Percentiles rank a stretch among this genome's conserved stretches.
Conservation (phyloP, 2,329 filamentous ascomycete genomes). For the Colletotrichum simmondsii region DNA sequence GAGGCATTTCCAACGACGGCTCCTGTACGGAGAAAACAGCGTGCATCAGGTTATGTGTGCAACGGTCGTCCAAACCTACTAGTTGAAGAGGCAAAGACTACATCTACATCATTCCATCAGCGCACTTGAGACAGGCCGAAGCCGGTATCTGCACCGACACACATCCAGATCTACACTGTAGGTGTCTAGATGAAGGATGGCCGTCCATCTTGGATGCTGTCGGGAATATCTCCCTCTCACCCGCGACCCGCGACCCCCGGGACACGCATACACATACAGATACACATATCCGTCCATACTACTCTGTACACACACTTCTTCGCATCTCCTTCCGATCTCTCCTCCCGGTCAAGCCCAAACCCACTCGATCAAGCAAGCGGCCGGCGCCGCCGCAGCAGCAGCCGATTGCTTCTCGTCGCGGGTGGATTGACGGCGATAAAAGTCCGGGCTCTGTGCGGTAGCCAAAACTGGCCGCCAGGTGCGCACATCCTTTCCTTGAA, state of each 20-base stretch:
- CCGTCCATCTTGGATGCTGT: not conserved
- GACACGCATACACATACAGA: not conserved
- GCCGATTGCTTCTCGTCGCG: not conserved
- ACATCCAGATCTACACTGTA: not conserved
- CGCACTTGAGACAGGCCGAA: not conserved
- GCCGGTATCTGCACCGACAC: not conserved
- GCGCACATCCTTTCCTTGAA: not conserved
- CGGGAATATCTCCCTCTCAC: not conserved
- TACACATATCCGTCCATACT: not conserved
- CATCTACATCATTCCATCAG: not conserved
- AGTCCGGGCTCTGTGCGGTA: not conserved
- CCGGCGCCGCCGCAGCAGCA: constrained; percentile 21
- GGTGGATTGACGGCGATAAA: not conserved
- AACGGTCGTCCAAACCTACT: not conserved
- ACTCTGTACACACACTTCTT: not conserved
- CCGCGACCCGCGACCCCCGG: not conserved
- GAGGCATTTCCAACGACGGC: not conserved
- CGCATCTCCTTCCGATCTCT: not conserved
- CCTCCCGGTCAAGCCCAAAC: not conserved
- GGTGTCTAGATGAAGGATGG: not conserved
- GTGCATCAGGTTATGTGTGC: not conserved
- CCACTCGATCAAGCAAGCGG: constrained; percentile 28
- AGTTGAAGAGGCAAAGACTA: not conserved
- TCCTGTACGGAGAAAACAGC: constrained; percentile 1
- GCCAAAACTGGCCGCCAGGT: constrained; percentile 10